Percentiles rank a stretch among this genome's conserved stretches.
Conservation (phyloP, 495 filamentous ascomycete species). For the Penicillium malachiteum region DNA sequence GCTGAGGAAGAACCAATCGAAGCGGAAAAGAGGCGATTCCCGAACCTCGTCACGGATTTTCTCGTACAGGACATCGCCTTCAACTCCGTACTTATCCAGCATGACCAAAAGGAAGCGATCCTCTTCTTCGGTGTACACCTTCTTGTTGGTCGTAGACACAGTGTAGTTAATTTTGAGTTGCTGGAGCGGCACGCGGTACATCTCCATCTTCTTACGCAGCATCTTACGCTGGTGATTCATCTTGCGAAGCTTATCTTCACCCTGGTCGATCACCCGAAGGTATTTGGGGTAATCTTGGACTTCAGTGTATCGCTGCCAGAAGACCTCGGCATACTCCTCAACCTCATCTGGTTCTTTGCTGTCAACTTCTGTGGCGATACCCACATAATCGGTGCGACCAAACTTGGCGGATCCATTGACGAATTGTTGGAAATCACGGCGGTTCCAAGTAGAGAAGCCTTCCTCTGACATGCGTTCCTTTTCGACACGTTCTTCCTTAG, state of each 20-base stretch:
- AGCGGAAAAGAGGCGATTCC: constrained; percentile 91
- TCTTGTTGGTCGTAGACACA: constrained; percentile 98
- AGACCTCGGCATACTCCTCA: constrained; percentile 84
- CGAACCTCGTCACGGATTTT: constrained; percentile 89
- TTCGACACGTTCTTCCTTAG: constrained; percentile 82
- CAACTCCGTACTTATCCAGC: constrained; percentile 84
- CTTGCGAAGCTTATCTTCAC: constrained; percentile 85
- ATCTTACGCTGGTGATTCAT: constrained; percentile 91
- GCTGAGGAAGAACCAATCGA: constrained; percentile 98
- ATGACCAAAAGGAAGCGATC: constrained; percentile 95
- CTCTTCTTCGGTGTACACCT: constrained; percentile 98
- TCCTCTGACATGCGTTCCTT: constrained; percentile 76
- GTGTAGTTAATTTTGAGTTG: constrained; percentile 99
- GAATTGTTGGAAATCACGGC: constrained; percentile 97
- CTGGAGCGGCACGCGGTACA: constrained; percentile 94
- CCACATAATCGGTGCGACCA: constrained; percentile 77
- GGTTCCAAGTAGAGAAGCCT: constrained; percentile 93
- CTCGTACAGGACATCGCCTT: constrained; percentile 80
- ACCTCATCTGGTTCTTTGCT: constrained; percentile 84
- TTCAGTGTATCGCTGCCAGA: constrained; percentile 89
- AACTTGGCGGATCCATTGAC: constrained; percentile 91
- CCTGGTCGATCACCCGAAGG: constrained; percentile 80
- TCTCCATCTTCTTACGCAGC: constrained; percentile 89
- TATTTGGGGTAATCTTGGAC: constrained; percentile 87
- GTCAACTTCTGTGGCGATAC: constrained; percentile 87